These are phyloP conservation scores for Solanum hybrid DNA, from an alignment of 305 asterid genomes.

Conservation along the genomic window DNA sequence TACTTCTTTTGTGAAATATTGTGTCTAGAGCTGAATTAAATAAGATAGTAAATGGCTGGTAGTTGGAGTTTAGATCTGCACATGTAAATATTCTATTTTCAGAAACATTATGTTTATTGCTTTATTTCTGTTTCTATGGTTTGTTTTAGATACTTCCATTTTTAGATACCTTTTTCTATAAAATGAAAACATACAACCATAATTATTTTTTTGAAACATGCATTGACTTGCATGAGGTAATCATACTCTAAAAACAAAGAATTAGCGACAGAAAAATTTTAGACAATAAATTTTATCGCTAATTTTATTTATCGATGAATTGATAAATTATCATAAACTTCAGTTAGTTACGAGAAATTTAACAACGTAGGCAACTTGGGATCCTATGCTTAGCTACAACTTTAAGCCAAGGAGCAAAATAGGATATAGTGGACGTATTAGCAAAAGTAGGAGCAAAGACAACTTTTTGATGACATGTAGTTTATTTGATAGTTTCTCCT, in stretches of 20 bases:
- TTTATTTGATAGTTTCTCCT: neutral
- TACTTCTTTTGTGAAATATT: neutral
- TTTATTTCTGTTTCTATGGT: neutral
- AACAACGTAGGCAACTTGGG: neutral
- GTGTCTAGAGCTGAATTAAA: neutral
- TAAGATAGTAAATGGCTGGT: neutral
- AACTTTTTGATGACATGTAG: neutral
- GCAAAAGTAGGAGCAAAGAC: neutral
- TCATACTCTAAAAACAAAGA: neutral
- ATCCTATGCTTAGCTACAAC: neutral
- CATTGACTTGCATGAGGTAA: neutral
- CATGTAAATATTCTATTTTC: conserved; percentile 1
- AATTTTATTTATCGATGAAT: neutral
- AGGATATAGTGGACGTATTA: neutral
- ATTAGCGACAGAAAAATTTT: neutral
- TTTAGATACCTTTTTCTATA: neutral
- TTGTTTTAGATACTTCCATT: neutral
- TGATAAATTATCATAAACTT: neutral
- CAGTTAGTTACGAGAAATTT: neutral
- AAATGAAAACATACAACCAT: neutral
- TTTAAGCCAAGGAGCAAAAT: neutral
- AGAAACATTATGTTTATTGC: neutral
- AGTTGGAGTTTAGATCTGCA: neutral
- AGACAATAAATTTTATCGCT: neutral
- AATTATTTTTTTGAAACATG: neutral